Evolutionary conservation across 192 early-diverging fungal genomes (phyloP), one percentile per base, ranked within the genome.

Genomic region (Backusella tuberculispora): DNA sequence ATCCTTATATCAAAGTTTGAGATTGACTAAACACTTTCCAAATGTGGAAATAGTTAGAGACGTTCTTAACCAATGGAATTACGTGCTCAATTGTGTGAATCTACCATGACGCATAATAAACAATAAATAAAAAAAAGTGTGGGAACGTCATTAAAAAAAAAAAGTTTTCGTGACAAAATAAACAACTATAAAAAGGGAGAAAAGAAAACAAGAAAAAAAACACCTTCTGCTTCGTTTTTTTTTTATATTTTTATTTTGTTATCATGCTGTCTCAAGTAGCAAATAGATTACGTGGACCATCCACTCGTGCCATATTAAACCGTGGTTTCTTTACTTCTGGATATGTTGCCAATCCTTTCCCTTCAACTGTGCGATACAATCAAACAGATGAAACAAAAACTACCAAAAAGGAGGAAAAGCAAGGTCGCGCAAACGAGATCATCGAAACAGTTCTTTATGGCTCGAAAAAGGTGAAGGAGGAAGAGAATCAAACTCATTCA

Each of bases 361-460:
- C 53, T 60, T 60, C 48, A 9, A 5, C 12, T 24, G 53, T 60
- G 8, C n/a, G 21, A 21, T 10, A 10, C 13, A 12, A 60, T 24
- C 45, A 10, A 71, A 71, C 43, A 71, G 13, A 71, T 24, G 46
- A 50, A 46, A 46, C 45, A 46, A 2, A 10, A 46, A 6, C 21
- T 4, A 8, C n/a, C 7, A 60, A 63, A 8, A 47, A 66, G 37
- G 48, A 50, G n/a, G 29, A 69, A 21, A 26, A 63, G 26, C 40
- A 71, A 29, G 66, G 72, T 12, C 69, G 74, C 48, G 73, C 76
- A 12, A 75, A 78, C 13, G 78, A 76, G 24, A 86, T 94, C 17
- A 82, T 95, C 19, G 89, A 87, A 71, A 86, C 90, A 38, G 88
- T 95, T 66, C 80, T 95, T 53, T 92, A 91, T 73, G 90, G 90